phyloP scores from a whole-genome alignment of 208 protist genomes.

The Porcisia deanei region DNA sequence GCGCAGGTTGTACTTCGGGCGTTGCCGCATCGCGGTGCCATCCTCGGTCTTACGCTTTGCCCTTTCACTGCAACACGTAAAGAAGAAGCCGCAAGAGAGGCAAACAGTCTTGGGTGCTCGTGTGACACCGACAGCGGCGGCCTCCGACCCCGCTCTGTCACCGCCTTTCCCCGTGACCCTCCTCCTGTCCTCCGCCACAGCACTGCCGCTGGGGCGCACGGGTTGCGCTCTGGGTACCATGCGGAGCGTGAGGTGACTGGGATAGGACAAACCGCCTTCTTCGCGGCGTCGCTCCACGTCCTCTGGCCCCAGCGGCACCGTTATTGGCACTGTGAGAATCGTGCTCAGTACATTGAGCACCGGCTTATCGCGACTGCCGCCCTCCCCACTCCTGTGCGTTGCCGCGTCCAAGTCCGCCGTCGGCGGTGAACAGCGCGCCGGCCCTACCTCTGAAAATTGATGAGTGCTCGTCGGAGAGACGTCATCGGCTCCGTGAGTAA shows the following conservation, averaged over 20 bases:
- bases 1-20: constrained; percentile 37
- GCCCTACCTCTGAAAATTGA: constrained; percentile 27
- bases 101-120: constrained; percentile 1
- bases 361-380: not conserved
- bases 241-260: constrained; percentile 42
- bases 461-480: constrained; percentile 7
- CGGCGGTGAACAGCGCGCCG: constrained; percentile 5
- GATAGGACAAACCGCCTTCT: constrained; percentile 43
- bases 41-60: constrained; percentile 22
- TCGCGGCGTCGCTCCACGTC: constrained; percentile 28
- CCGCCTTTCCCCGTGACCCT: not conserved
- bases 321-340: constrained; percentile 37
- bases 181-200: no score
- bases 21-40: constrained; percentile 34
- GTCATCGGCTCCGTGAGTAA: not conserved
- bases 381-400: constrained; percentile 17
- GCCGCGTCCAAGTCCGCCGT: constrained; percentile 7
- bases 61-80: constrained; percentile 3
- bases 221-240: constrained; percentile 18
- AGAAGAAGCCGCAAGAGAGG: constrained; percentile 20
- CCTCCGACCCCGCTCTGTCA: not conserved
- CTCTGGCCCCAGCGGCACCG: constrained; percentile 21
- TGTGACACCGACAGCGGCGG: not conserved
- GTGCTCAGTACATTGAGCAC: constrained; percentile 22
- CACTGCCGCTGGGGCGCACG: not conserved